phyloP scores from a whole-genome alignment of 495 filamentous ascomycete genomes.

The Penicillium canariense region DNA sequence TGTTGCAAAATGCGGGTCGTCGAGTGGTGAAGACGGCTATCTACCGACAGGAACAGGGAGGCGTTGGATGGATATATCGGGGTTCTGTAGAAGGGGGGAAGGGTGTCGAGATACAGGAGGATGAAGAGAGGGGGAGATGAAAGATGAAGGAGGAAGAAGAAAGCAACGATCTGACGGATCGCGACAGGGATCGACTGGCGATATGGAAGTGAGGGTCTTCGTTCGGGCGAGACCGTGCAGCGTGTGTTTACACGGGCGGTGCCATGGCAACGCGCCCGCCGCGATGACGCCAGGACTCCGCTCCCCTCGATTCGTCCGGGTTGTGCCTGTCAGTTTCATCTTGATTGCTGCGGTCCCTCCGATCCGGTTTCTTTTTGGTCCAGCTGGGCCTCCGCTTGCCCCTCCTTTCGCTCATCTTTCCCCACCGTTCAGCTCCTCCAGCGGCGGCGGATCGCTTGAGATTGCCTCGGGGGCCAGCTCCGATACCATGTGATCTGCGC shows the following conservation, averaged over 20 bases:
- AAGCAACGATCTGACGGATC: conserved; percentile 21
- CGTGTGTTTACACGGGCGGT: conserved; percentile 39
- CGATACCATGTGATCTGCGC: conserved; percentile 19
- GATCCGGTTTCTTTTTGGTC: conserved; percentile 20
- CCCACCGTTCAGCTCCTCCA: conserved; percentile 31
- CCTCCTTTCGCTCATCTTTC: conserved; percentile 20
- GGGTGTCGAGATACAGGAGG: not conserved
- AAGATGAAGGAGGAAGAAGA: conserved; percentile 6
- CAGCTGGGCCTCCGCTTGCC: conserved; percentile 14
- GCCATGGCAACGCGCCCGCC: conserved; percentile 42
- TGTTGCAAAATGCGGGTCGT: conserved; percentile 17
- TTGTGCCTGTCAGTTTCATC: conserved; percentile 17
- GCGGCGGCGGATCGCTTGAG: not conserved
- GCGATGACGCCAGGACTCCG: conserved; percentile 35
- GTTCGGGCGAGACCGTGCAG: conserved; percentile 24
- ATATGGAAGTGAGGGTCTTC: conserved; percentile 22
- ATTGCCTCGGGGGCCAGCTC: conserved; percentile 1
- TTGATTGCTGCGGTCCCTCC: conserved; percentile 17
- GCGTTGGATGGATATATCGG: not conserved
- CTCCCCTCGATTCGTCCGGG: conserved; percentile 7
- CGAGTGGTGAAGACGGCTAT: conserved; percentile 10
- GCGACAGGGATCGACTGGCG: conserved; percentile 20
- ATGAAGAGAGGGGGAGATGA: not conserved
- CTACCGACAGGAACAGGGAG: conserved; percentile 6
- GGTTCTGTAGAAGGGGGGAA: not conserved